Evolutionary conservation across 345 rosid species (phyloP).

Genomic region (Microthlaspi erraticum): DNA sequence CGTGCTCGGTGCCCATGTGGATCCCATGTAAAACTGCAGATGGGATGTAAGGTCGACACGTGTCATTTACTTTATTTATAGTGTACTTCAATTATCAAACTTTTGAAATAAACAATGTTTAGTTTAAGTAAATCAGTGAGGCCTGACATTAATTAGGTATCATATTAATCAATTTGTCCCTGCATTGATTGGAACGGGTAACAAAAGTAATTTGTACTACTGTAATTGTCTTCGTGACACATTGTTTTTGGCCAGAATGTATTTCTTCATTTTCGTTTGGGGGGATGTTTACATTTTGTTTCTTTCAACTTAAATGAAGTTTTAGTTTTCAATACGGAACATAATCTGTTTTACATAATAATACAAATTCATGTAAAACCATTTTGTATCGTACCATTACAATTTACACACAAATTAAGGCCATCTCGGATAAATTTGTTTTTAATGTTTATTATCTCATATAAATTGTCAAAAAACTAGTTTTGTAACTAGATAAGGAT

Average conservation of each 20-base stretch:
- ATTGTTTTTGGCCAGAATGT: background rate
- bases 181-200: background rate
- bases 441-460: constrained; percentile 1
- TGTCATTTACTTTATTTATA: background rate
- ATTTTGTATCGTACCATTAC: too few relatives aligned
- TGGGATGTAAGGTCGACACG: constrained; percentile 17
- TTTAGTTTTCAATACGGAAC: background rate
- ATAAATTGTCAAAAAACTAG: background rate
- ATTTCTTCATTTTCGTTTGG: background rate
- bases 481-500: background rate
- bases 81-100: background rate
- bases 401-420: background rate
- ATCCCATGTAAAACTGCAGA: constrained; percentile 15
- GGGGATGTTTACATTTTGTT: too few relatives aligned
- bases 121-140: constrained; percentile 32
- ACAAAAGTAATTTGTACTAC: constrained; percentile 11
- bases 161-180: constrained; percentile 12
- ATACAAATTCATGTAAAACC: background rate
- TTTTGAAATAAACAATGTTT: background rate
- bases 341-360: background rate
- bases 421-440: too few relatives aligned
- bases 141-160: constrained; percentile 27
- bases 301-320: background rate
- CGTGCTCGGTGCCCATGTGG: constrained; percentile 40
- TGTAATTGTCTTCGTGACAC: constrained; percentile 24